Conservation (phyloP, 352 stramenopile species). For the Globisporangium lucens region DNA sequence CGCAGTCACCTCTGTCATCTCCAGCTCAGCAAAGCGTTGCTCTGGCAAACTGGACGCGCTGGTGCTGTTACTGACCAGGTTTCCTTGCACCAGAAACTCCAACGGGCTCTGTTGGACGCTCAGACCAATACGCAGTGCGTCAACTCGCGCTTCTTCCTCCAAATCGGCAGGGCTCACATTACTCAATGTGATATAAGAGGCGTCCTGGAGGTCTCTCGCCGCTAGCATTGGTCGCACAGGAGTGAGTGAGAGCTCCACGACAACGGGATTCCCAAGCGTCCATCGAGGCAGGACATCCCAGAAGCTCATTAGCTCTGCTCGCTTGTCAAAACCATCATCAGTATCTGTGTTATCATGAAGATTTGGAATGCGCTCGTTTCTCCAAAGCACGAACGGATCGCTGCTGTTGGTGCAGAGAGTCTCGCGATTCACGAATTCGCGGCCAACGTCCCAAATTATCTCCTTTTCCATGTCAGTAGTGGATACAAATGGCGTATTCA, state of each 20-base stretch:
- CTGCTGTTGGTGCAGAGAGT: background rate
- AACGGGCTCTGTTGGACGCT: slow-evolving; percentile 1
- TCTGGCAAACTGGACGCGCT: background rate
- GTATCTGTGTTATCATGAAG: background rate
- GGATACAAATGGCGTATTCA: slow-evolving; percentile 5
- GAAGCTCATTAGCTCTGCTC: slow-evolving; percentile 1
- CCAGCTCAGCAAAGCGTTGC: background rate
- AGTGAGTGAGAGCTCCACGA: background rate
- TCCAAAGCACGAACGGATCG: slow-evolving; percentile 17
- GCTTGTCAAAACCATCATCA: background rate
- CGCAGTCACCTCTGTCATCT: slow-evolving; percentile 14
- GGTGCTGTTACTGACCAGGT: background rate
- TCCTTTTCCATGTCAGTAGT: slow-evolving; percentile 13
- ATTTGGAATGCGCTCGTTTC: background rate
- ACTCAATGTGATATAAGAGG: background rate
- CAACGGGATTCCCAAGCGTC: background rate
- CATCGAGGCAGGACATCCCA: slow-evolving; percentile 14
- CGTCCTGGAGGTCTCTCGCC: background rate
- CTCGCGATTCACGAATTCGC: background rate
- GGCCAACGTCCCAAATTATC: slow-evolving; percentile 7
- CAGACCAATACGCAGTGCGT: background rate
- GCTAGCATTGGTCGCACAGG: background rate
- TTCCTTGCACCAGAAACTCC: slow-evolving; percentile 2
- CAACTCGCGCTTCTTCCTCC: background rate
- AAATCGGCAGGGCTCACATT: background rate